A percentile compares a stretch with the other conserved stretches of the same genome.
phyloP scores from a whole-genome alignment of 768 basidiomycete species.

The Pholiota conissans region DNA sequence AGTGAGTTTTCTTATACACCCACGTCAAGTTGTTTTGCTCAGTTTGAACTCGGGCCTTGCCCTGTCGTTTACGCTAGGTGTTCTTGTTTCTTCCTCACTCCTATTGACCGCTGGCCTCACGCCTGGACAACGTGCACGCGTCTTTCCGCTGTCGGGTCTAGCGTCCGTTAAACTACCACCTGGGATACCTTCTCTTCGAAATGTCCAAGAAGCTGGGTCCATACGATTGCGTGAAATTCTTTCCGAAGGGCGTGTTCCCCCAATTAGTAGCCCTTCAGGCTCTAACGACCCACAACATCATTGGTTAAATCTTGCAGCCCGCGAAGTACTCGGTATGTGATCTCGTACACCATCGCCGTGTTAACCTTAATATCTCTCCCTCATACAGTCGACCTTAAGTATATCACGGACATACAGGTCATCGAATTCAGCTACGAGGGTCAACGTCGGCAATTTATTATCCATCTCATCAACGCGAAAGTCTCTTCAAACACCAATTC shows the following conservation, averaged over 20 bases:
- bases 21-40: constrained; percentile 15
- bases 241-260: constrained; percentile 9
- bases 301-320: constrained; percentile 68
- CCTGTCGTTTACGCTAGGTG: constrained; percentile 36
- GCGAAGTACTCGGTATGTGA: constrained; percentile 65
- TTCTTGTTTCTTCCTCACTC: constrained; percentile 56
- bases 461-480: constrained; percentile 44
- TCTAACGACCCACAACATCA: constrained; percentile 41
- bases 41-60: constrained; percentile 8
- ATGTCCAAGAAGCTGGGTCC: constrained; percentile 48
- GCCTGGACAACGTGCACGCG: constrained; percentile 45
- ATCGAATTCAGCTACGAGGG: constrained; percentile 69
- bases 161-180: constrained; percentile 33
- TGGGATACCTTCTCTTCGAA: constrained; percentile 50
- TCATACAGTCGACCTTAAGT: constrained; percentile 69
- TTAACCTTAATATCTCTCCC: constrained; percentile 13
- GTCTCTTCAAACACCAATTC: constrained; percentile 12
- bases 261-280: constrained; percentile 12
- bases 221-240: constrained; percentile 55
- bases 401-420: constrained; percentile 59
- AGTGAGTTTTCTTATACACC: constrained; percentile 41
- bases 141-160: constrained; percentile 49
- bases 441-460: constrained; percentile 50
- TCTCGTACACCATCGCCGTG: not conserved
- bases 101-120: constrained; percentile 60